Base-by-base conservation (phyloP, 768 basidiomycete species). In the Rhodocollybia butyracea region DNA sequence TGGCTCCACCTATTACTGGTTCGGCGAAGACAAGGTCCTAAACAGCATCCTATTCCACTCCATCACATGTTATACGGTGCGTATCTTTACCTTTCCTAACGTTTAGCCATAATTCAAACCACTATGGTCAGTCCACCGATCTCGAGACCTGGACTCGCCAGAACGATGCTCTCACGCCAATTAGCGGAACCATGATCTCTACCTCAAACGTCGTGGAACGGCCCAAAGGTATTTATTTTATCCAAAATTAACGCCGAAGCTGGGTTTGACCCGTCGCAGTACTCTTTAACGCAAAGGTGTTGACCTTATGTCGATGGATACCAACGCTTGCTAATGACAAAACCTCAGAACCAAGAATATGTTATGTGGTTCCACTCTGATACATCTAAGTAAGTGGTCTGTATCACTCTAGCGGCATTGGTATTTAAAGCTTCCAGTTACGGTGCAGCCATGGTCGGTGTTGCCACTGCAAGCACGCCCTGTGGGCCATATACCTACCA, bases 351-450 rank as follows among this genome's bases (percentile, higher is more conserved):
- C 60, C 71, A 71, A 6, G 80, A 84, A 71, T 84, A 84, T 63
- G 84, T 85, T 39, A 83, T 86, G 83, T 86, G 84, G 84, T 86
- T 86, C 71, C 84, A 86, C 65, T 83, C 81, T 8, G 84, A 86
- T 60, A 74, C 72, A 22, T 81, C 80, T 58, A 78, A 82, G 83
- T 83, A 58, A 40, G 71, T 65, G 62, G 24, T 17, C 22, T 6
- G 21, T 1, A 42, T n/a, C 30, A 34, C 7, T 13, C 53, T 38
- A 17, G 19, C 17, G 13, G 27, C 19, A 52, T 24, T 22, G 12
- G 38, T 24, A 29, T 60, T 2, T 29, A 48, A 4, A n/a, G n/a
- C 34, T 19, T 38, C 12, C 50, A 85, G 83, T 66, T 86, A 86
- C 61, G 82, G 82, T 30, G 80, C 79, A n/a, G 84, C 83, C 5